Evolutionary conservation across 2,329 filamentous ascomycete species (phyloP).

Genomic region (Neofusicoccum kwambonambiense): DNA sequence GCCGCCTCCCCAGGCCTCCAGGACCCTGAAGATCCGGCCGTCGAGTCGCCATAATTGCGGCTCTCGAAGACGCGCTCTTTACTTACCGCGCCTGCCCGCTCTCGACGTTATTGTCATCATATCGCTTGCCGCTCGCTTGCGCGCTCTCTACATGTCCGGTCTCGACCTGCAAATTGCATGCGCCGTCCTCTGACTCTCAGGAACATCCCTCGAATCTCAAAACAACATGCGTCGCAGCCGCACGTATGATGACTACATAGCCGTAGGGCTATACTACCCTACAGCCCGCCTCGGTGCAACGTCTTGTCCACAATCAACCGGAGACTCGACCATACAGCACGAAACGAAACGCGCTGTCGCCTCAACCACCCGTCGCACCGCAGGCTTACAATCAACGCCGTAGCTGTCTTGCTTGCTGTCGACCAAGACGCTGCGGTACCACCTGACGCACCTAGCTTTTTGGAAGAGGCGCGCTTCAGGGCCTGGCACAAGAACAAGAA

Average conservation of each 20-base stretch:
- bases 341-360: not conserved
- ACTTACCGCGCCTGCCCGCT: not conserved
- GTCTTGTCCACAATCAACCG: constrained; percentile 3
- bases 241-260: not conserved
- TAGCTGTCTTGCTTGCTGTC: not conserved
- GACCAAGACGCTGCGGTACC: constrained; percentile 7
- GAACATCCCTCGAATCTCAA: constrained; percentile 3
- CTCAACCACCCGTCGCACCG: constrained; percentile 7
- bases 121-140: constrained; percentile 8
- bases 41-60: constrained; percentile 7
- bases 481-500: constrained; percentile 5
- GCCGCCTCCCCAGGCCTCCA: not conserved
- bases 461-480: constrained; percentile 4
- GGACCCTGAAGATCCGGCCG: constrained; percentile 15
- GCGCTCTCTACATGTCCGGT: not conserved
- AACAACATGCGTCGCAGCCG: constrained; percentile 3
- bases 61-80: not conserved
- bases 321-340: constrained; percentile 1
- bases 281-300: not conserved
- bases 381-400: not conserved
- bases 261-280: constrained; percentile 4
- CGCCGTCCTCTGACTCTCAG: not conserved
- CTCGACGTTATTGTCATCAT: not conserved
- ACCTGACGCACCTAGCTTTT: not conserved
- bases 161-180: not conserved